phyloP scores from a whole-genome alignment of 1,139 yeast species.

The Debaryomyces sp. region DNA sequence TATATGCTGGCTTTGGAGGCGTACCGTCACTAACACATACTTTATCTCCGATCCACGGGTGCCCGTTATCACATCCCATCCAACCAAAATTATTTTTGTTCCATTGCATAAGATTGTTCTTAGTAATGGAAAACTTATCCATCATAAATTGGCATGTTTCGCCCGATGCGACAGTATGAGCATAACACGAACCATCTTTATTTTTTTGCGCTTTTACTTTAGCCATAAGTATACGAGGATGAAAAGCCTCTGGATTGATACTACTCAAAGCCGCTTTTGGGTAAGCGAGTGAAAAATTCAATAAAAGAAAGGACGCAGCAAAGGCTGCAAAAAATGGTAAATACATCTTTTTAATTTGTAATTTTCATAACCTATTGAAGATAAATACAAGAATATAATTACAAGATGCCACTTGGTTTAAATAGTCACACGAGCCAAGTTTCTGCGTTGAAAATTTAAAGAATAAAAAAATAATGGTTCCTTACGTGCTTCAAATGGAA shows the following conservation, averaged over 20 bases:
- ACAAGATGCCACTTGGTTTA: neutral
- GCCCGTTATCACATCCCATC: constrained; percentile 15
- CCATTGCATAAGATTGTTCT: constrained; percentile 11
- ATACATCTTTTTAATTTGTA: neutral
- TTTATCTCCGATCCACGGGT: constrained; percentile 12
- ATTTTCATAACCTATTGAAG: neutral
- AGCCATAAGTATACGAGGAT: neutral
- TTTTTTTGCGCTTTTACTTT: neutral
- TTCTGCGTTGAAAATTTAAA: neutral
- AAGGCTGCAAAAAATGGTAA: neutral
- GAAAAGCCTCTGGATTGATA: neutral
- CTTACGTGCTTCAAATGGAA: neutral
- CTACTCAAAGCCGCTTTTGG: neutral
- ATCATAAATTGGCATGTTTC: constrained; percentile 5
- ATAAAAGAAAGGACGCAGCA: constrained; percentile 1
- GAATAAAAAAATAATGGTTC: neutral
- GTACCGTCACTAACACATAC: constrained; percentile 18
- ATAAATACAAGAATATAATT: neutral
- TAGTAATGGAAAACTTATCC: neutral
- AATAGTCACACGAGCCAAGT: neutral
- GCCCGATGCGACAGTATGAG: neutral
- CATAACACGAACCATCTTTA: neutral
- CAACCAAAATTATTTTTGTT: constrained; percentile 19
- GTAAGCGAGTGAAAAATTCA: neutral
- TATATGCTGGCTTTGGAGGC: constrained; percentile 17